These are phyloP conservation scores for Phytophthora sp. DNA, from an alignment of 352 stramenopile species.

Conservation along the genomic window DNA sequence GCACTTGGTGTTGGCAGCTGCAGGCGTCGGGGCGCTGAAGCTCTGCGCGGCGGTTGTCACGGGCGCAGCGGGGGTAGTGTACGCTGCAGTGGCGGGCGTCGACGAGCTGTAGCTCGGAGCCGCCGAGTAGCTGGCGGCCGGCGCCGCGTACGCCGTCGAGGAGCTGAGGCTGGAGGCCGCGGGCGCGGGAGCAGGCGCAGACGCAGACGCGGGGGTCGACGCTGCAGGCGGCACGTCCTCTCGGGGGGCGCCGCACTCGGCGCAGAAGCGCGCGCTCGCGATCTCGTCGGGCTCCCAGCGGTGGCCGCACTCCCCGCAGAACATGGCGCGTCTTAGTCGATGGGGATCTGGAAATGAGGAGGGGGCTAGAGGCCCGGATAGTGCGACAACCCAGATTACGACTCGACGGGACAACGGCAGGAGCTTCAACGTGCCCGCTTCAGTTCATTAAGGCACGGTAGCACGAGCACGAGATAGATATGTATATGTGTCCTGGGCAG, in stretches of 20 bases:
- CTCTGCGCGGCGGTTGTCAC: constrained; percentile 21
- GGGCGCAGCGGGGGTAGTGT: constrained; percentile 7
- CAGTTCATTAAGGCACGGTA: too few species aligned
- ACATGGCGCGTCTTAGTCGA: constrained; percentile 47
- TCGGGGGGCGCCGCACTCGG: constrained; percentile 76
- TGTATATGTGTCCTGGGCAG: constrained; percentile 3
- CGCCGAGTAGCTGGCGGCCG: constrained; percentile 3
- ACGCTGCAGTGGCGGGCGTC: constrained; percentile 8
- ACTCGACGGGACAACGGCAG: too few species aligned
- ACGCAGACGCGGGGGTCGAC: too few species aligned
- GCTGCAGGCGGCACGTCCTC: constrained; percentile 52
- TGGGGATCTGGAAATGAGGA: constrained; percentile 30
- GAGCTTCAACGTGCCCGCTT: too few species aligned
- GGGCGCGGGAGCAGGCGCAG: constrained; percentile 1
- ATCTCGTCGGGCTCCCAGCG: constrained; percentile 84
- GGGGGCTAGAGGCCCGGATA: too few species aligned
- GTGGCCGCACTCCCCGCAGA: constrained; percentile 85
- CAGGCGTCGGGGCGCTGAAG: constrained; percentile 14
- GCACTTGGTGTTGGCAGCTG: constrained; percentile 30
- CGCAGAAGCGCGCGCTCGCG: constrained; percentile 79
- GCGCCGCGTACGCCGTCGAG: constrained; percentile 5
- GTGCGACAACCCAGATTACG: constrained; percentile 12
- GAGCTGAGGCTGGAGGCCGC: constrained; percentile 17
- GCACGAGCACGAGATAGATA: constrained; percentile 11
- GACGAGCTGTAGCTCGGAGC: constrained; percentile 18